Evolutionary conservation across 78 protist genomes (phyloP).

Genomic region (Polysphondylium violaceum): DNA sequence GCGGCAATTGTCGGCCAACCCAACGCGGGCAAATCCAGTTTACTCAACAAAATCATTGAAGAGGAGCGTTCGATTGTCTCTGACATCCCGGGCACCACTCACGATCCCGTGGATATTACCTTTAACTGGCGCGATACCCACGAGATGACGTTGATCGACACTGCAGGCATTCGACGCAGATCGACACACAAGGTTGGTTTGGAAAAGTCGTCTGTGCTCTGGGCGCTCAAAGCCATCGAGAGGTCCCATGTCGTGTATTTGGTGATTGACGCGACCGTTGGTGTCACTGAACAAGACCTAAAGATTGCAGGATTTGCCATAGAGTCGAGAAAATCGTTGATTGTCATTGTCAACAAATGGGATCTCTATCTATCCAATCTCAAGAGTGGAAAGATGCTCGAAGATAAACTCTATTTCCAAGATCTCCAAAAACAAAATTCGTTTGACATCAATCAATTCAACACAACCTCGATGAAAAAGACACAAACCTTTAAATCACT

Average conservation of each 20-base stretch:
- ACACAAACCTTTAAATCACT: slow-evolving; percentile 3
- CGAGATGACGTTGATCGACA: slow-evolving; percentile 71
- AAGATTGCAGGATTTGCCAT: slow-evolving; percentile 56
- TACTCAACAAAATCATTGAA: slow-evolving; percentile 68
- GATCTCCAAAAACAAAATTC: slow-evolving; percentile 31
- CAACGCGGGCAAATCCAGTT: slow-evolving; percentile 85
- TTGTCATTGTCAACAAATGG: slow-evolving; percentile 86
- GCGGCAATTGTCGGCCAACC: slow-evolving; percentile 87
- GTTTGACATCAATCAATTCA: neutral
- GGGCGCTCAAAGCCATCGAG: slow-evolving; percentile 84
- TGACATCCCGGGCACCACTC: slow-evolving; percentile 84
- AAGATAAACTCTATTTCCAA: slow-evolving; percentile 29
- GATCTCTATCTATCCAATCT: slow-evolving; percentile 61
- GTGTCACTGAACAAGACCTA: slow-evolving; percentile 76
- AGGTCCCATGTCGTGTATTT: slow-evolving; percentile 74
- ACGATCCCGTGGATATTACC: slow-evolving; percentile 81
- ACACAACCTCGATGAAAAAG: neutral
- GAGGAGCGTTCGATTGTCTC: slow-evolving; percentile 78
- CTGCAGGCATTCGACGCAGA: slow-evolving; percentile 86
- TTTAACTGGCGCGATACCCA: slow-evolving; percentile 47
- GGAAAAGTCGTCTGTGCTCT: slow-evolving; percentile 58
- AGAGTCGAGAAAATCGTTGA: slow-evolving; percentile 44
- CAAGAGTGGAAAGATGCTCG: neutral
- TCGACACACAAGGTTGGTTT: slow-evolving; percentile 65
- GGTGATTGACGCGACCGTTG: slow-evolving; percentile 81